Base-by-base conservation (phyloP, 257 asterid genomes). In the Plantago ovata region DNA sequence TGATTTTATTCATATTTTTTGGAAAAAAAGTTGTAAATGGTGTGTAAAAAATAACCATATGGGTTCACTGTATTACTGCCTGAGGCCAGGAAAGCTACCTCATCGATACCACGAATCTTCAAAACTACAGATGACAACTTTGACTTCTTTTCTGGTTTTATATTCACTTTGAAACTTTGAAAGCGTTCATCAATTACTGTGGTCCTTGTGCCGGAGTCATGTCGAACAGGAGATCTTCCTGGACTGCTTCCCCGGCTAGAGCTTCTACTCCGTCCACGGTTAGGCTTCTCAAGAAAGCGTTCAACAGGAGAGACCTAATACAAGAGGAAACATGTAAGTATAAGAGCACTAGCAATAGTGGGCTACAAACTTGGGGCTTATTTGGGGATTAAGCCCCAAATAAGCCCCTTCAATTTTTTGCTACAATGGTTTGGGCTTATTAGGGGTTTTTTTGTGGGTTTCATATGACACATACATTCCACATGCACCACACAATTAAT, bases 31-130 rank as follows among this genome's bases (percentile, higher is more conserved):
- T 20, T 32, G 56, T 40, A 60, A 51, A 42, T 50, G 14, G 61
- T 16, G 38, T 10, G 39, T 23, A 16, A 40, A 42, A 24, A 39
- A n/a, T 54, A 22, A 14, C 52, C 16, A 38, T 18, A 48, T 13
- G 20, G 56, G 45, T 56, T 53, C 24, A 38, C 58, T 55, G 67
- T 46, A 53, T 60, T 53, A 65, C 54, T 53, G 41, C 41, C 53
- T 19, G 64, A 63, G 40, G 41, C 7, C 54, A 48, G 60, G 53
- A 62, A 50, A 63, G 57, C 70, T 76, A 93, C 98, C 95, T 93
- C 95, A 79, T 93, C 98, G 66, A 93, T 93, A 72, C 98, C 98
- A 47, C 98, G 98, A 45, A 93, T 84, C 84, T 86, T 93, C 73
- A 93, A 74, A 66, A 93, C 98, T 14, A 89, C 98, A 16, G 96